Percentiles rank a stretch among this genome's conserved stretches.
phyloP scores from a whole-genome alignment of 2,329 filamentous ascomycete genomes.

The Aspergillus clavatus region DNA sequence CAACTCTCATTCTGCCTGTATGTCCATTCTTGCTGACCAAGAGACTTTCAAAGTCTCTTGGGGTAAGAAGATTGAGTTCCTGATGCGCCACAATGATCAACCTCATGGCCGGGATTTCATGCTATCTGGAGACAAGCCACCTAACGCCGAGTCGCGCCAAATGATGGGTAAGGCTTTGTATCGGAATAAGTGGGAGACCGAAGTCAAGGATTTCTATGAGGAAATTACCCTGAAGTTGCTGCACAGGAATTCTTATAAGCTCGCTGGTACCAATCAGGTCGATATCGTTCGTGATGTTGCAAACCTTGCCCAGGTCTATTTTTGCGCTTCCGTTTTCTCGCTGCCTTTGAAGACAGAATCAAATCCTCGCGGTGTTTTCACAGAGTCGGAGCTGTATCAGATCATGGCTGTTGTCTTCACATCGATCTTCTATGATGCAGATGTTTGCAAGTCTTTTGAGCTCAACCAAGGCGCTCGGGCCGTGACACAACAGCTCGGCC shows the following conservation, averaged over 20 bases:
- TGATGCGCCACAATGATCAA: constrained; percentile 37
- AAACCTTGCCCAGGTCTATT: constrained; percentile 51
- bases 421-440: constrained; percentile 52
- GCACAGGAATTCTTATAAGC: constrained; percentile 42
- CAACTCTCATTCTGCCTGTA: constrained; percentile 43
- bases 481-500: constrained; percentile 47
- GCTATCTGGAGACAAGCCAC: constrained; percentile 42
- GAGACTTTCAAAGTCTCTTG: constrained; percentile 46
- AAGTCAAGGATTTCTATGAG: constrained; percentile 47
- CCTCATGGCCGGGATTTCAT: constrained; percentile 45
- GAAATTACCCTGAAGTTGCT: constrained; percentile 44
- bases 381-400: constrained; percentile 51
- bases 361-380: constrained; percentile 49
- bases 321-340: constrained; percentile 51
- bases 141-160: constrained; percentile 40
- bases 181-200: constrained; percentile 42
- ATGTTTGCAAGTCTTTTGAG: constrained; percentile 49
- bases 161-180: constrained; percentile 44
- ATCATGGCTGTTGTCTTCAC: constrained; percentile 51
- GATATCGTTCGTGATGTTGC: constrained; percentile 49
- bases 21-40: constrained; percentile 40
- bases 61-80: constrained; percentile 43
- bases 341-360: constrained; percentile 52
- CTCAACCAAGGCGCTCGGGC: constrained; percentile 47
- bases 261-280: constrained; percentile 44